Base-by-base conservation (phyloP, 1,284 basidiomycete species). In the Rhodofomes roseus region DNA sequence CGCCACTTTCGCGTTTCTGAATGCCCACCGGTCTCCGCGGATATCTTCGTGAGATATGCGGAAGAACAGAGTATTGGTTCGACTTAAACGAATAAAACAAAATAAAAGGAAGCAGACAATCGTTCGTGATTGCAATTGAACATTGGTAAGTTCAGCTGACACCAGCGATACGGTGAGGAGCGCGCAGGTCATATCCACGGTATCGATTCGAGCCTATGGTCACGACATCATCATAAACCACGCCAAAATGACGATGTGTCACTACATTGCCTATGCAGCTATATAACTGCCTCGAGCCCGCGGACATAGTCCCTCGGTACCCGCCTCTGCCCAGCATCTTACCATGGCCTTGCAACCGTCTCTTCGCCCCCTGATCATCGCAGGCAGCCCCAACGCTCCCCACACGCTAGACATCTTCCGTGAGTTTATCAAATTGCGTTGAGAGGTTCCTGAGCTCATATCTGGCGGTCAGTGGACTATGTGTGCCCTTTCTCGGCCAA, bases 381-480 rank as follows among this genome's bases (percentile, higher is more conserved):
- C 81, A 8, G 96, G 95, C 37, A 73, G 71, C 23, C 73, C 77
- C 50, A 73, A 82, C 36, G 83, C 93, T 0, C 86, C 89, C 0
- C 93, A 97, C 70, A 92, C 90, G 1, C 81, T 98, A 58, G 95
- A 96, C 62, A 77, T 95, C 57, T 94, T 92, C 72, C 72, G 90
- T 89, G 68, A 68, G 87, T 71, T 27, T 46, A 44, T 18, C 18
- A 5, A 4, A 22, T 5, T 11, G 12, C 11, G 6, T 22, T 5
- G 20, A 16, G n/a, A 48, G 34, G 31, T 20, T 12, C 4, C 27
- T 16, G 23, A 50, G 23, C 46, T 57, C 37, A 29, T 22, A 16
- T 31, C 20, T 2, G n/a, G 18, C 6, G 8, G 56, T 8, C 62
- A 91, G 89, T 91, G 73, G 93, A 95, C 75, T 93, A 91, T 70